A percentile compares a stretch with the other conserved stretches of the same genome.
These are phyloP conservation scores for Eutrema salsugineum DNA, from an alignment of 441 rosid species.

Conservation along the genomic window DNA sequence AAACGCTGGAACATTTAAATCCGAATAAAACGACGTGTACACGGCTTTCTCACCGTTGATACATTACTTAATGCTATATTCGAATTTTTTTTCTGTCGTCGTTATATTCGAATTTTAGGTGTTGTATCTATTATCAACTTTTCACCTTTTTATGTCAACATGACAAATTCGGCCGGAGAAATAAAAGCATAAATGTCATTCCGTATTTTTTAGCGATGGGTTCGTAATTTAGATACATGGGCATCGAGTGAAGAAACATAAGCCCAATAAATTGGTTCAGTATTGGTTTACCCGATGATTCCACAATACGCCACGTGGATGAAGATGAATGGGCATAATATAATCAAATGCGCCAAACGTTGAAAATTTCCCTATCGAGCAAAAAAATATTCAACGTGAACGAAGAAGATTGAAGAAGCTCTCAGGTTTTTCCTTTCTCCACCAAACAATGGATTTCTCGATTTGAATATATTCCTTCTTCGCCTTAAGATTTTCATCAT, in stretches of 20 bases:
- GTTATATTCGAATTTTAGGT: neutral
- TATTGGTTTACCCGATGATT: neutral
- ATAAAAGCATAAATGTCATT: neutral
- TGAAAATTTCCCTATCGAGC: neutral
- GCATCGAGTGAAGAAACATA: neutral
- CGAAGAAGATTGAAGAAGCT: neutral
- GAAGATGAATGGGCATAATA: neutral
- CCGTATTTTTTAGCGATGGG: neutral
- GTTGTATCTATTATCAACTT: neutral
- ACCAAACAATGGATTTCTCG: neutral
- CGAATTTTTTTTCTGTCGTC: too few species aligned
- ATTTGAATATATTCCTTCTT: neutral
- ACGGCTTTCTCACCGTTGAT: slow-evolving; percentile 1
- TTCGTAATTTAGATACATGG: neutral
- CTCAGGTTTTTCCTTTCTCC: neutral
- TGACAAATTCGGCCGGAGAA: neutral
- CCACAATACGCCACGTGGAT: neutral
- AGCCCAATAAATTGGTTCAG: neutral
- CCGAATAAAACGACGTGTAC: slow-evolving; percentile 21
- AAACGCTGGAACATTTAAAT: neutral
- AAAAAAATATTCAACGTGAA: neutral
- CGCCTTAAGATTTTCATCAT: neutral
- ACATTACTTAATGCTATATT: neutral
- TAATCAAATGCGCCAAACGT: neutral
- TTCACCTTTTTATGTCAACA: slow-evolving; percentile 7